Percentiles rank a stretch among this genome's conserved stretches.
Evolutionary conservation across 495 filamentous ascomycete species (phyloP).

Genomic region (Lepidopterella palustris): DNA sequence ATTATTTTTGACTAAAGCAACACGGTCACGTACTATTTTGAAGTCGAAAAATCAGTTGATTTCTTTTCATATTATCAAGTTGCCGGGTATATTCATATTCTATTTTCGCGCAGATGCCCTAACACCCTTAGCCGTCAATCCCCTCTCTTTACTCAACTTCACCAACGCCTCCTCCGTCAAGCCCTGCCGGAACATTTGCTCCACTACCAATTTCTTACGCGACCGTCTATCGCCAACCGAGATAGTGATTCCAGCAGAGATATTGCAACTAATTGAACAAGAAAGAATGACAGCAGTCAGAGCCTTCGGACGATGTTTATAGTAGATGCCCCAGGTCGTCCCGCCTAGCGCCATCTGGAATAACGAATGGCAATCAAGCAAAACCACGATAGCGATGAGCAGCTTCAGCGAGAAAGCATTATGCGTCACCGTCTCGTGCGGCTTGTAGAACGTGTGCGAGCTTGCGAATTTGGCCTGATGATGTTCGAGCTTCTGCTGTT

Average conservation of each 20-base stretch:
- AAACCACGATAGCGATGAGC: conserved; percentile 62
- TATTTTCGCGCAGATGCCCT: background rate
- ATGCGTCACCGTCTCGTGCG: conserved; percentile 73
- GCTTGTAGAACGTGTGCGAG: conserved; percentile 78
- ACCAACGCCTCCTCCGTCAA: conserved; percentile 65
- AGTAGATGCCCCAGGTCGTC: conserved; percentile 66
- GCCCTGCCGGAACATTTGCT: conserved; percentile 64
- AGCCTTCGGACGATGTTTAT: conserved; percentile 56
- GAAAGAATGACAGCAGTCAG: conserved; percentile 71
- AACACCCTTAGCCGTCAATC: conserved; percentile 11
- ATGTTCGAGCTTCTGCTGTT: conserved; percentile 58
- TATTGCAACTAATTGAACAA: conserved; percentile 67
- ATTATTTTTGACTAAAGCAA: background rate
- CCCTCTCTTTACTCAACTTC: conserved; percentile 42
- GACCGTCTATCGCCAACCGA: conserved; percentile 62
- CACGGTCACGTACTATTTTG: background rate
- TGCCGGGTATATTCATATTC: background rate
- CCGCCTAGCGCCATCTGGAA: conserved; percentile 71
- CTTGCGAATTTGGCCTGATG: conserved; percentile 70
- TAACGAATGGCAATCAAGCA: conserved; percentile 66
- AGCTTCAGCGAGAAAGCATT: conserved; percentile 66
- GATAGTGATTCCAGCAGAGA: conserved; percentile 64
- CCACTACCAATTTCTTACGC: conserved; percentile 73
- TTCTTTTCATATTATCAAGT: background rate
- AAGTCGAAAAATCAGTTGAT: background rate